These are phyloP conservation scores for Vitis labrusca DNA, from an alignment of 164 flowering plant genomes.

Conservation along the genomic window DNA sequence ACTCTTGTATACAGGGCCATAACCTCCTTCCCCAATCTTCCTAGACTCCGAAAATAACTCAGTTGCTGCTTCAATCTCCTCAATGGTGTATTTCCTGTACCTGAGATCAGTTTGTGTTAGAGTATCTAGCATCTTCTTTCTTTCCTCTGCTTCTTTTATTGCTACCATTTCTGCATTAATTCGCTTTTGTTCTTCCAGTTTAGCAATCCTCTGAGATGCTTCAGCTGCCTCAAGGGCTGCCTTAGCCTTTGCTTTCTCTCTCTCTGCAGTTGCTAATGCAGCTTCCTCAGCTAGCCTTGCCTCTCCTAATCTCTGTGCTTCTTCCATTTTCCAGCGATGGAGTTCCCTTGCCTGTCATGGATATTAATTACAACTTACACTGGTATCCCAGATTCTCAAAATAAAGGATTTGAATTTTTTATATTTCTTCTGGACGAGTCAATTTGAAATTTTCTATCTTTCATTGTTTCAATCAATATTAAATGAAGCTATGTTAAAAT, in stretches of 20 bases:
- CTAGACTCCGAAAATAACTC: slow-evolving; percentile 44
- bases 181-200: slow-evolving; percentile 72
- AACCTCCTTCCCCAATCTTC: slow-evolving; percentile 85
- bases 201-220: slow-evolving; percentile 70
- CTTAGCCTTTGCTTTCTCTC: slow-evolving; percentile 64
- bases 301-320: slow-evolving; percentile 61
- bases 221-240: slow-evolving; percentile 78
- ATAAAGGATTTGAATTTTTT: too few species aligned
- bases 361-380: background rate
- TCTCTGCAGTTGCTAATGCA: slow-evolving; percentile 59
- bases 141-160: slow-evolving; percentile 58
- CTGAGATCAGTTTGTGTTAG: slow-evolving; percentile 37
- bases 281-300: slow-evolving; percentile 69
- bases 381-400: too few species aligned
- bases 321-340: slow-evolving; percentile 82
- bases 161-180: slow-evolving; percentile 63
- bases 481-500: too few species aligned
- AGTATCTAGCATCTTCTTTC: slow-evolving; percentile 33
- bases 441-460: too few species aligned
- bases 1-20: slow-evolving; percentile 71
- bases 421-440: too few species aligned
- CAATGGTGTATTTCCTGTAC: slow-evolving; percentile 66
- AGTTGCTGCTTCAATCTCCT: slow-evolving; percentile 69
- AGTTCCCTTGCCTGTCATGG: slow-evolving; percentile 69
- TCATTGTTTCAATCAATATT: too few species aligned